Percentiles rank a stretch among this genome's conserved stretches.
These are phyloP conservation scores for Cladophialophora yegresii DNA, from an alignment of 2,329 filamentous ascomycete genomes.

Conservation along the genomic window DNA sequence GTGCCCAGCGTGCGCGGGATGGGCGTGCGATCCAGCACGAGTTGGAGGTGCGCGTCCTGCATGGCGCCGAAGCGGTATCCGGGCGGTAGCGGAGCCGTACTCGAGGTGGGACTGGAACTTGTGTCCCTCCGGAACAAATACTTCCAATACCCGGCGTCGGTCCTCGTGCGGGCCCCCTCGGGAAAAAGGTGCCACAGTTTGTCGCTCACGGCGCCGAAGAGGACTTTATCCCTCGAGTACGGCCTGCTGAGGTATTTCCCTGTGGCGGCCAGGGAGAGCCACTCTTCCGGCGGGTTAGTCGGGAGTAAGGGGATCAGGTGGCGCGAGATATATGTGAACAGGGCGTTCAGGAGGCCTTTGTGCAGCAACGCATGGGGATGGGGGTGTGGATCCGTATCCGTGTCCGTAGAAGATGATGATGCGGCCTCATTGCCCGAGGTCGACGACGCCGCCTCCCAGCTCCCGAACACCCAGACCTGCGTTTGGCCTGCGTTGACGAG, in stretches of 20 bases:
- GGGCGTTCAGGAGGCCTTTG: constrained; percentile 18
- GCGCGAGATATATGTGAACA: constrained; percentile 28
- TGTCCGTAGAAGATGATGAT: no score
- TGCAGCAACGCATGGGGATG: neutral
- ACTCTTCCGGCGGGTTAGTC: constrained; percentile 24
- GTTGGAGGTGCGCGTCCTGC: constrained; percentile 38
- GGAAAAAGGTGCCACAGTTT: constrained; percentile 40
- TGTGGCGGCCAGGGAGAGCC: constrained; percentile 26
- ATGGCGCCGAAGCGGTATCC: constrained; percentile 26
- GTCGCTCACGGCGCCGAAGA: constrained; percentile 45
- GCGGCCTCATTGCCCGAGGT: neutral
- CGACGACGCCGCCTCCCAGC: constrained; percentile 39
- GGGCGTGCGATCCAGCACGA: constrained; percentile 45
- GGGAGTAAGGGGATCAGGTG: constrained; percentile 25
- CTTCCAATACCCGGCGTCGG: constrained; percentile 42
- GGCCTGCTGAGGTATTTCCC: constrained; percentile 34
- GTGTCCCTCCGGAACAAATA: constrained; percentile 40
- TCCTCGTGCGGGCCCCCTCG: constrained; percentile 33
- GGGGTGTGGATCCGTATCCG: neutral
- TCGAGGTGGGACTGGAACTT: neutral
- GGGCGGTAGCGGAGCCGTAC: constrained; percentile 28
- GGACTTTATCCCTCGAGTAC: constrained; percentile 37
- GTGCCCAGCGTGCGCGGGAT: constrained; percentile 44
- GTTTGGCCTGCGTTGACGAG: constrained; percentile 44
- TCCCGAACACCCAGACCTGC: constrained; percentile 48